Conservation (phyloP, 2,329 filamentous ascomycete species). For the Cordyceps tenuipes region DNA sequence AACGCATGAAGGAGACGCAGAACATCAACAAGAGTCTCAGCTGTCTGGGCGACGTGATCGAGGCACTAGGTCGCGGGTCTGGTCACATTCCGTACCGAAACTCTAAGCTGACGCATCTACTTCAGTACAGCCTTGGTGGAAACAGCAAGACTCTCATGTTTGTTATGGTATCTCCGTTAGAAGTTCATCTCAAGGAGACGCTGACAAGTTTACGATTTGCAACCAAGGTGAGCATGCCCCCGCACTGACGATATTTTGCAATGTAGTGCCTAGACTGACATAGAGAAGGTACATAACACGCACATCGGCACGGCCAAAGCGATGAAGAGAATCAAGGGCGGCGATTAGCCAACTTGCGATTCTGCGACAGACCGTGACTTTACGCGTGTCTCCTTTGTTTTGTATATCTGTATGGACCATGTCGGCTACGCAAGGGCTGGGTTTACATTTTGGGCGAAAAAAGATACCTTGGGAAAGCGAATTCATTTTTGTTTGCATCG, state of each 20-base stretch:
- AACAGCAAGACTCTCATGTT: constrained; percentile 99
- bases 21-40: constrained; percentile 95
- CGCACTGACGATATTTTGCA: background rate
- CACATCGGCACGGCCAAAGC: constrained; percentile 85
- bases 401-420: background rate
- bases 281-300: constrained; percentile 65
- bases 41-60: constrained; percentile 89
- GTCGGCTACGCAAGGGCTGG: background rate
- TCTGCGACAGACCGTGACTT: background rate
- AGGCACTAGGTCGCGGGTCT: constrained; percentile 76
- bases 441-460: constrained; percentile 3
- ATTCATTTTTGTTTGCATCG: background rate
- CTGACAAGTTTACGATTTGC: constrained; percentile 93
- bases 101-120: constrained; percentile 89
- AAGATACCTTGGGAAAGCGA: constrained; percentile 11
- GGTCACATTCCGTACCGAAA: constrained; percentile 89
- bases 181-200: constrained; percentile 85
- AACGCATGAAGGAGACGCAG: constrained; percentile 85
- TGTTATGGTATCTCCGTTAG: constrained; percentile 91
- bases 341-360: constrained; percentile 19
- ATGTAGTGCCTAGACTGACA: constrained; percentile 11
- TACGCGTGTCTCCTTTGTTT: background rate
- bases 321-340: constrained; percentile 49
- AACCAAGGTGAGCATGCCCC: constrained; percentile 59
- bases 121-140: constrained; percentile 90